A percentile compares a stretch with the other conserved stretches of the same genome.
Evolutionary conservation across 164 flowering plant genomes (phyloP).

Genomic region (Sextonia rubra): DNA sequence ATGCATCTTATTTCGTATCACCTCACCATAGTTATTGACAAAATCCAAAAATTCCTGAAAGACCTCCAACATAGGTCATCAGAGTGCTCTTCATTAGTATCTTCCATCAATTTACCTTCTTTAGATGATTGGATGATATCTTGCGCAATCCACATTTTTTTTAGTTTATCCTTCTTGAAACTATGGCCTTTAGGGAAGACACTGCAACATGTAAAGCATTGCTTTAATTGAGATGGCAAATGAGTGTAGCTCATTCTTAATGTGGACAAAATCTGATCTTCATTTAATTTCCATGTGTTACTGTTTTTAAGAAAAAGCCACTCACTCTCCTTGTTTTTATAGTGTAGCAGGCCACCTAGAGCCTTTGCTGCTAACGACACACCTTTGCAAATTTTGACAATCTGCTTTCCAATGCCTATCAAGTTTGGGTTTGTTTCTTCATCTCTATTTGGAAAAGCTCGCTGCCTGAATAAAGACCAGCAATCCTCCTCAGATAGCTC

Average conservation of each 20-base stretch:
- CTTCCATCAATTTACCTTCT: conserved; percentile 8
- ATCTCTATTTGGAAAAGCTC: not conserved
- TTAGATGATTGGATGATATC: conserved; percentile 9
- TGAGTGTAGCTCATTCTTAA: conserved; percentile 14
- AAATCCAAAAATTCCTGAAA: not conserved
- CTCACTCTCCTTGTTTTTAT: conserved; percentile 5
- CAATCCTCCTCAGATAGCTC: conserved; percentile 16
- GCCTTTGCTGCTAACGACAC: conserved; percentile 15
- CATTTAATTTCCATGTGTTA: not conserved
- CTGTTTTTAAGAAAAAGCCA: conserved; percentile 6
- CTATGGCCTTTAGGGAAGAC: conserved; percentile 14
- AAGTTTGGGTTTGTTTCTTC: conserved; percentile 1
- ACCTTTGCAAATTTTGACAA: conserved; percentile 16
- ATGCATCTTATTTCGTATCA: conserved; percentile 5
- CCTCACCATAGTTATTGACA: too few species aligned
- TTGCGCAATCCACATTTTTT: conserved; percentile 17
- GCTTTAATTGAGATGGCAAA: conserved; percentile 17
- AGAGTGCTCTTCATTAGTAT: not conserved
- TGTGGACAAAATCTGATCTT: not conserved
- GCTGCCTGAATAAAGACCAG: conserved; percentile 8
- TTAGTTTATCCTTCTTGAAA: conserved; percentile 5
- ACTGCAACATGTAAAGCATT: conserved; percentile 16
- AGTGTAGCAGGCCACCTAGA: conserved; percentile 13
- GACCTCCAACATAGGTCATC: conserved; percentile 4
- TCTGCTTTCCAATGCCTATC: conserved; percentile 5